A percentile compares a stretch with the other conserved stretches of the same genome.
phyloP scores from a whole-genome alignment of 495 filamentous ascomycete genomes.

The Aspergillus homomorphus region DNA sequence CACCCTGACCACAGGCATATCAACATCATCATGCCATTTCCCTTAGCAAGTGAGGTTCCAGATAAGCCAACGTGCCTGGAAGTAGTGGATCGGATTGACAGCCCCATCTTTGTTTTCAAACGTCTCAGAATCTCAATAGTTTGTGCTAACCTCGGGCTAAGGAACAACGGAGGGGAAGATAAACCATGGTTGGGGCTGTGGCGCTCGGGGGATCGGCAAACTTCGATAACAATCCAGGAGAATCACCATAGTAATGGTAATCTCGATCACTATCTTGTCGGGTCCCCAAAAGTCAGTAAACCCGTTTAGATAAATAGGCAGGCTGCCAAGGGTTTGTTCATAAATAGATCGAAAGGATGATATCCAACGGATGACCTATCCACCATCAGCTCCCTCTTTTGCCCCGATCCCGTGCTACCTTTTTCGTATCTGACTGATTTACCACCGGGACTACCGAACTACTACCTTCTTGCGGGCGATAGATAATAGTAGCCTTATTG shows the following conservation, averaged over 20 bases:
- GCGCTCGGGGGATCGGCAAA: conserved; percentile 7
- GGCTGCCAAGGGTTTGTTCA: background rate
- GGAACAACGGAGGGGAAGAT: conserved; percentile 8
- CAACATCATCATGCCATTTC: conserved; percentile 9
- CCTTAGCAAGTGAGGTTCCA: conserved; percentile 13
- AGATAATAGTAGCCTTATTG: background rate
- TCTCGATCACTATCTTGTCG: conserved; percentile 13
- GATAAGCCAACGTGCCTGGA: conserved; percentile 20
- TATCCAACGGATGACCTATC: conserved; percentile 19
- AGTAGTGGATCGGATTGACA: conserved; percentile 13
- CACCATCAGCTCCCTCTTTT: conserved; percentile 23
- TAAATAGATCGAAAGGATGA: conserved; percentile 4
- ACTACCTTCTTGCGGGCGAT: too few relatives aligned
- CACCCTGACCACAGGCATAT: background rate
- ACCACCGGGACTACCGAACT: background rate
- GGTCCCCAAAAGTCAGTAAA: background rate
- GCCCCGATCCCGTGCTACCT: conserved; percentile 22
- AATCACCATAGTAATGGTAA: conserved; percentile 1
- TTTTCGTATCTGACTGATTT: background rate
- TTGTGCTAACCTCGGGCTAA: conserved; percentile 1
- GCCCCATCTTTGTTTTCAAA: background rate
- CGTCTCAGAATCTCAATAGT: background rate
- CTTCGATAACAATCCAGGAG: conserved; percentile 8
- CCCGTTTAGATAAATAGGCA: background rate
- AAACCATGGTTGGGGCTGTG: conserved; percentile 5